Conservation (phyloP, 495 filamentous ascomycete species). For the Rhizodiscina lignyota region DNA sequence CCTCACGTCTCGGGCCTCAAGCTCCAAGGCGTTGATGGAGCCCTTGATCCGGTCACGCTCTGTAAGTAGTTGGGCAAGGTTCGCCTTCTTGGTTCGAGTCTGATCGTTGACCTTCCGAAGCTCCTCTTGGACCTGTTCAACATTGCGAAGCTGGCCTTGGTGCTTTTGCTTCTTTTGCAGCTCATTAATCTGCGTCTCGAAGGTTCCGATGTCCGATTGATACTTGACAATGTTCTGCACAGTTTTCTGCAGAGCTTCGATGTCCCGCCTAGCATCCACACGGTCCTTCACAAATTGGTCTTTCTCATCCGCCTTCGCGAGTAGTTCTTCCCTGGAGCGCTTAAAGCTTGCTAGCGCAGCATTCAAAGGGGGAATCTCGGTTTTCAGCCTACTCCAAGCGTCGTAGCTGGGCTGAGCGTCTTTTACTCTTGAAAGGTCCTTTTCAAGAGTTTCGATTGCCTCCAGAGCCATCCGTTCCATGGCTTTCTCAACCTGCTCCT, state of each 20-base stretch:
- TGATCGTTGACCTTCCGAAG: slow-evolving; percentile 52
- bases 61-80: slow-evolving; percentile 39
- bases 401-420: slow-evolving; percentile 52
- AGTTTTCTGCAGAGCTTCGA: slow-evolving; percentile 58
- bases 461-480: slow-evolving; percentile 31
- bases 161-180: slow-evolving; percentile 49
- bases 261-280: slow-evolving; percentile 48
- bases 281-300: slow-evolving; percentile 51
- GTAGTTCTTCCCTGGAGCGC: slow-evolving; percentile 38
- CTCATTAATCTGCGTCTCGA: slow-evolving; percentile 52
- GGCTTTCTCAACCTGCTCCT: slow-evolving; percentile 38
- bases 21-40: slow-evolving; percentile 50
- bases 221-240: slow-evolving; percentile 62
- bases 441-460: slow-evolving; percentile 33
- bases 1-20: slow-evolving; percentile 50
- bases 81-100: slow-evolving; percentile 40
- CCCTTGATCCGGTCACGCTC: slow-evolving; percentile 59
- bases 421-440: slow-evolving; percentile 38
- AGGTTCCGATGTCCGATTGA: slow-evolving; percentile 48
- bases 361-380: slow-evolving; percentile 53
- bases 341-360: slow-evolving; percentile 37
- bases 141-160: slow-evolving; percentile 42
- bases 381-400: slow-evolving; percentile 48
- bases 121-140: slow-evolving; percentile 73
- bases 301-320: slow-evolving; percentile 53